Evolutionary conservation across 768 basidiomycete species (phyloP).

Genomic region (Auriscalpium microsporum): DNA sequence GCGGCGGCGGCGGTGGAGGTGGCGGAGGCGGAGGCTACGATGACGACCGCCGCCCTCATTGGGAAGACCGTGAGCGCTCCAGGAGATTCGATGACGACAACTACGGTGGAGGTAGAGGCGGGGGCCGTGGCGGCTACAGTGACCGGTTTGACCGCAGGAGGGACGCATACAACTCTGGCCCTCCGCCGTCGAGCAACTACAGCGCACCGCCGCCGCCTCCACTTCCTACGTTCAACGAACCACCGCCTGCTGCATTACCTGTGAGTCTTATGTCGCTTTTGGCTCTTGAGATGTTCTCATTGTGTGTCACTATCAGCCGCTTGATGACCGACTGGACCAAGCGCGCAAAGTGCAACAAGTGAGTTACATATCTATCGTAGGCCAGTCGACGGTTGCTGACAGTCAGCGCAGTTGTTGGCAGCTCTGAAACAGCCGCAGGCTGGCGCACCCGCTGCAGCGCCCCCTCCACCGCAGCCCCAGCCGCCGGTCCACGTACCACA

Average conservation of each 20-base stretch:
- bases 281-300: neutral
- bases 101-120: constrained; percentile 20
- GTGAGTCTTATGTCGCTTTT: constrained; percentile 18
- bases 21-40: constrained; percentile 5
- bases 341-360: constrained; percentile 81
- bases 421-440: constrained; percentile 66
- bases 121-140: constrained; percentile 33
- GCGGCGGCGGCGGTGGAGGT: constrained; percentile 8
- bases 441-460: constrained; percentile 28
- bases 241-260: constrained; percentile 19
- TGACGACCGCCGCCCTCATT: constrained; percentile 11
- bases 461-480: constrained; percentile 24
- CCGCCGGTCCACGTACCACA: constrained; percentile 16
- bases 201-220: constrained; percentile 24
- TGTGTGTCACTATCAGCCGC: constrained; percentile 26
- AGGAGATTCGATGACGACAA: constrained; percentile 26
- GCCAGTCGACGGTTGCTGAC: too few species aligned
- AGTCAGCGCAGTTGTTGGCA: constrained; percentile 45
- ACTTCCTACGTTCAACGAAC: constrained; percentile 22
- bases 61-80: constrained; percentile 12
- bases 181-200: constrained; percentile 14
- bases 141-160: constrained; percentile 20
- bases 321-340: constrained; percentile 81
- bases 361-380: neutral
- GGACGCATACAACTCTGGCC: constrained; percentile 12